Percentiles rank a stretch among this genome's conserved stretches.
phyloP scores from a whole-genome alignment of 306 rosid genomes.

The Vigna hirtella region DNA sequence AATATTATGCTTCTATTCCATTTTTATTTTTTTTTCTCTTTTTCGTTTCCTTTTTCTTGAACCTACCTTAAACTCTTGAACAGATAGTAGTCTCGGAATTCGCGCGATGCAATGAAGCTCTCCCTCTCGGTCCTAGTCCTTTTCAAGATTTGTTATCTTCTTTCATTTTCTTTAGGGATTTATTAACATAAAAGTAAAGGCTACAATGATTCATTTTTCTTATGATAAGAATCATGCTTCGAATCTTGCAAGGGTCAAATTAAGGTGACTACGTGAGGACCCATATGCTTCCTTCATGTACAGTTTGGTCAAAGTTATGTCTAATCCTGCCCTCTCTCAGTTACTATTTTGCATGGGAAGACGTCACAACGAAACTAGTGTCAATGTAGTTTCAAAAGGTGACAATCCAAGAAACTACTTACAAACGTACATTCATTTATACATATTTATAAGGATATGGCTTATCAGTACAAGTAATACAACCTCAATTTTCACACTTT shows the following conservation, averaged over 20 bases:
- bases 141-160: slow-evolving; percentile 4
- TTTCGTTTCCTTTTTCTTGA: slow-evolving; percentile 14
- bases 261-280: slow-evolving; percentile 54
- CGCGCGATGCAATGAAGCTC: slow-evolving; percentile 28
- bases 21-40: not conserved
- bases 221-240: slow-evolving; percentile 41
- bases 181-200: slow-evolving; percentile 39
- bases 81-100: slow-evolving; percentile 27
- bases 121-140: not conserved
- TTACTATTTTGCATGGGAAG: slow-evolving; percentile 49
- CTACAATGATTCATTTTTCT: slow-evolving; percentile 46
- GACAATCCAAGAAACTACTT: slow-evolving; percentile 14
- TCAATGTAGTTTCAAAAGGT: slow-evolving; percentile 7
- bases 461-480: too few species aligned
- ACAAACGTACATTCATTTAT: not conserved
- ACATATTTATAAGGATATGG: not conserved
- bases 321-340: slow-evolving; percentile 38
- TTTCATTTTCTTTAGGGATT: slow-evolving; percentile 26
- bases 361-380: slow-evolving; percentile 26
- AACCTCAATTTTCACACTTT: not conserved
- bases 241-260: slow-evolving; percentile 55
- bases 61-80: slow-evolving; percentile 39
- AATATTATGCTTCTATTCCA: slow-evolving; percentile 32
- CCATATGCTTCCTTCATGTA: slow-evolving; percentile 48
- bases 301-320: slow-evolving; percentile 54